These are phyloP conservation scores for Globisporangium perplexum DNA, from an alignment of 352 stramenopile species.

Conservation along the genomic window DNA sequence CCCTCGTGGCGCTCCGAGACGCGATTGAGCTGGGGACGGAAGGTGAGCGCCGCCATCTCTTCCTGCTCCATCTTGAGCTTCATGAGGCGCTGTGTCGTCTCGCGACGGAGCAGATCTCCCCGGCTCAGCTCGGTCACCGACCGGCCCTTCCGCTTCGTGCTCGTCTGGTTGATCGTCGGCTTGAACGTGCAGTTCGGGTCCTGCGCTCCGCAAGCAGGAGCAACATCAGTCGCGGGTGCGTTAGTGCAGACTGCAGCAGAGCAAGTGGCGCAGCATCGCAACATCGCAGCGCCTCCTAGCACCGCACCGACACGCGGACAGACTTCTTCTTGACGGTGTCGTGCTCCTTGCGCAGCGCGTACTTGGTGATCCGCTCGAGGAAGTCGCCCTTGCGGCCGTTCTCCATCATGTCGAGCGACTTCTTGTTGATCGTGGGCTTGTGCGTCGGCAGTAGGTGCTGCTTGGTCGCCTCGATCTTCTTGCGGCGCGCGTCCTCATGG, in stretches of 20 bases:
- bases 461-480: constrained; percentile 60
- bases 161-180: constrained; percentile 70
- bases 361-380: constrained; percentile 69
- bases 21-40: constrained; percentile 69
- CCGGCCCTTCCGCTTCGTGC: constrained; percentile 50
- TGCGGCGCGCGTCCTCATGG: constrained; percentile 57
- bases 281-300: not conserved
- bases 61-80: constrained; percentile 87
- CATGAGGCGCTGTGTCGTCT: constrained; percentile 77
- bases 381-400: constrained; percentile 80
- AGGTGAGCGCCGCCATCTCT: constrained; percentile 78
- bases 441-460: constrained; percentile 49
- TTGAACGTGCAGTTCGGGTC: constrained; percentile 84
- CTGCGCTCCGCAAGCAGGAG: constrained; percentile 13
- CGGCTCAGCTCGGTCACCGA: constrained; percentile 80
- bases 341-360: constrained; percentile 74
- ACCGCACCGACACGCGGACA: constrained; percentile 45
- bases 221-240: not conserved
- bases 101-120: constrained; percentile 63
- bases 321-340: constrained; percentile 74
- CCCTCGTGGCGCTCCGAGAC: constrained; percentile 60
- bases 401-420: constrained; percentile 72
- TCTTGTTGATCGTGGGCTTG: constrained; percentile 79
- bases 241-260: not conserved
- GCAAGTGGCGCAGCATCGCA: not conserved